phyloP scores from a whole-genome alignment of 1,284 basidiomycete genomes.

The Melampsora americana region DNA sequence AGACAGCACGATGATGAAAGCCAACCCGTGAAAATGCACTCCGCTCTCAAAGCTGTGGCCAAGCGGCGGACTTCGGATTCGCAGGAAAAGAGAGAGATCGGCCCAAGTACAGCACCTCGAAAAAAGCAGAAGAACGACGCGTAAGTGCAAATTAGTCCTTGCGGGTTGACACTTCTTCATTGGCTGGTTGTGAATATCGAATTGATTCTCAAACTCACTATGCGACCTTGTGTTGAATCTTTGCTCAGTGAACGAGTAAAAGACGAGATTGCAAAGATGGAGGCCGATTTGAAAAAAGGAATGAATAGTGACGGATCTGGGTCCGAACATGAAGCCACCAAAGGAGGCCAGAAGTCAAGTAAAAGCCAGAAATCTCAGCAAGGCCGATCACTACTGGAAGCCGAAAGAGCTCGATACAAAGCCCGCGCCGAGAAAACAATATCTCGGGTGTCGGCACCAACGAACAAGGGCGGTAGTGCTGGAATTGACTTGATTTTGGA shows the following conservation, averaged over 20 bases:
- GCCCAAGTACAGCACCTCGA: neutral
- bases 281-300: slow-evolving; percentile 72
- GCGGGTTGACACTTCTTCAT: slow-evolving; percentile 51
- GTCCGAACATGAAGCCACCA: slow-evolving; percentile 17
- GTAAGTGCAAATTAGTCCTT: neutral
- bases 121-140: slow-evolving; percentile 15
- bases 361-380: slow-evolving; percentile 22
- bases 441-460: neutral
- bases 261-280: slow-evolving; percentile 78
- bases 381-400: slow-evolving; percentile 31
- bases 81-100: neutral
- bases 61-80: slow-evolving; percentile 1
- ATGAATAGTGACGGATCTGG: slow-evolving; percentile 23
- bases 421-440: slow-evolving; percentile 3
- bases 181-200: slow-evolving; percentile 60
- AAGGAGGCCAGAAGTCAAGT: slow-evolving; percentile 13
- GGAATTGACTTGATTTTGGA: slow-evolving; percentile 27
- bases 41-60: slow-evolving; percentile 48
- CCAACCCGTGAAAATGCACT: slow-evolving; percentile 65
- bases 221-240: neutral
- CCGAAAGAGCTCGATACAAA: slow-evolving; percentile 22
- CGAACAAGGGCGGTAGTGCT: neutral
- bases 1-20: slow-evolving; percentile 59
- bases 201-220: slow-evolving; percentile 7
- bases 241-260: slow-evolving; percentile 63